A percentile compares a stretch with the other conserved stretches of the same genome.
These are phyloP conservation scores for Bryopsis sp. DNA, from an alignment of 139 green algal species.

Conservation along the genomic window DNA sequence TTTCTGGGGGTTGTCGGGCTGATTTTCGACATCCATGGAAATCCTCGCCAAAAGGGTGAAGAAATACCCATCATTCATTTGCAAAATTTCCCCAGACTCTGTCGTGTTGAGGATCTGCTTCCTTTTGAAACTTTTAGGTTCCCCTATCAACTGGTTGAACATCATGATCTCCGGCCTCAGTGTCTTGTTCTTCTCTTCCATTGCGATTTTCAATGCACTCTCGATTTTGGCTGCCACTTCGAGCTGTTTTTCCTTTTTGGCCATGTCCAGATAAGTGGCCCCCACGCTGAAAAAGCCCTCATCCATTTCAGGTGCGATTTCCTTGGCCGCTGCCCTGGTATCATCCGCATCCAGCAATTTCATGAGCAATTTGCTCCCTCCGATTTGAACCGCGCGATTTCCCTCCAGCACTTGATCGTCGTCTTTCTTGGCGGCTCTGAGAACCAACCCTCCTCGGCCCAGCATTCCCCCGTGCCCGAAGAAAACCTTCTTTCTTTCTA, in stretches of 20 bases:
- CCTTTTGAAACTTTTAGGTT: not conserved
- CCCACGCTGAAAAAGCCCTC: conserved; percentile 46
- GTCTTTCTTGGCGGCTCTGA: too few species aligned
- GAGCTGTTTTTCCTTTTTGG: conserved; percentile 40
- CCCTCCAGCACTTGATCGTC: too few species aligned
- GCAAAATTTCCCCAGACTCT: conserved; percentile 7
- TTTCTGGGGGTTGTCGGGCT: not conserved
- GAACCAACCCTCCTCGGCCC: too few species aligned
- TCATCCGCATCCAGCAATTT: not conserved
- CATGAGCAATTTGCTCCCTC: not conserved
- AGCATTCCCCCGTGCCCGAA: too few species aligned
- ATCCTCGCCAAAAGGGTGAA: conserved; percentile 39
- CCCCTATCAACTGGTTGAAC: conserved; percentile 8
- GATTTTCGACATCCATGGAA: not conserved
- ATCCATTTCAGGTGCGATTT: conserved; percentile 24
- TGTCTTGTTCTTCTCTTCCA: conserved; percentile 52
- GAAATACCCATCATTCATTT: conserved; percentile 45
- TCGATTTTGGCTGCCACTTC: conserved; percentile 37
- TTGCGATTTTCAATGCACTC: conserved; percentile 28
- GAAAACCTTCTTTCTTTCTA: too few species aligned
- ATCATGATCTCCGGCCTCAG: conserved; percentile 47
- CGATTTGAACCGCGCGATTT: not conserved
- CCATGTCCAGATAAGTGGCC: conserved; percentile 43
- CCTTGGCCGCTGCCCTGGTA: conserved; percentile 5
- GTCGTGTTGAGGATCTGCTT: conserved; percentile 19